Base-by-base conservation (phyloP, 257 asterid genomes). In the Prunella vulgaris region DNA sequence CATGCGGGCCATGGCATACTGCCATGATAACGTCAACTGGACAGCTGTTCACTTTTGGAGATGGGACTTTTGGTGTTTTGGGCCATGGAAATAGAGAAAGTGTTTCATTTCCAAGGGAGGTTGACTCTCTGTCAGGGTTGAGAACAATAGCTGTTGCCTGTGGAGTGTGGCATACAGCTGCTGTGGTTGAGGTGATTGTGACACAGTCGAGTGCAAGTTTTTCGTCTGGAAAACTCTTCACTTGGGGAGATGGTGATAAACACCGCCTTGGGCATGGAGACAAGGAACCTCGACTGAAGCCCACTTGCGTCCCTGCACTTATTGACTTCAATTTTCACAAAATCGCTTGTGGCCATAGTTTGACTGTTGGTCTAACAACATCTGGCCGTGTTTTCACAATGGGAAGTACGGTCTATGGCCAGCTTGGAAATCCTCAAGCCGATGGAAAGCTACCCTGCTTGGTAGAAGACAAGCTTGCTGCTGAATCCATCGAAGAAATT, bases 161-260 rank as follows among this genome's bases (percentile, higher is more conserved):
- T 78, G 98, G 98, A 18, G 98, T 92, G 64, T 92, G 98, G 98
- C 98, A 92, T 74, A 92, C 98, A 27, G 94, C 98, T 54, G 97
- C 98, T 28, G 87, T 92, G 15, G 96, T 92, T 32, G 97, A 92
- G 74, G 98, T 92, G 17, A 88, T 92, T 2, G 95, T 75, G 63
- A 90, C 95, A 4, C 98, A 90, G 58, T 84, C 96, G 30, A 85
- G 88, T 76, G 78, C 97, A 21, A 90, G 93, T 73, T 74, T 84
- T 69, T 84, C 98, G 12, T 89, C 98, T 35, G 97, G 95, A 46
- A 92, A 92, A 74, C 74, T 92, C 73, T 92, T 92, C 77, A 92
- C 98, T 27, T 92, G 98, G 98, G 98, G 98, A 7, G 98, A 92
- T 22, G 98, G 98, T 32, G 98, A 92, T 72, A 92, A 90, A 75